Percentiles rank a stretch among this genome's conserved stretches.
These are phyloP conservation scores for Waltergamsia citrina DNA, from an alignment of 2,329 filamentous ascomycete genomes.

Conservation along the genomic window DNA sequence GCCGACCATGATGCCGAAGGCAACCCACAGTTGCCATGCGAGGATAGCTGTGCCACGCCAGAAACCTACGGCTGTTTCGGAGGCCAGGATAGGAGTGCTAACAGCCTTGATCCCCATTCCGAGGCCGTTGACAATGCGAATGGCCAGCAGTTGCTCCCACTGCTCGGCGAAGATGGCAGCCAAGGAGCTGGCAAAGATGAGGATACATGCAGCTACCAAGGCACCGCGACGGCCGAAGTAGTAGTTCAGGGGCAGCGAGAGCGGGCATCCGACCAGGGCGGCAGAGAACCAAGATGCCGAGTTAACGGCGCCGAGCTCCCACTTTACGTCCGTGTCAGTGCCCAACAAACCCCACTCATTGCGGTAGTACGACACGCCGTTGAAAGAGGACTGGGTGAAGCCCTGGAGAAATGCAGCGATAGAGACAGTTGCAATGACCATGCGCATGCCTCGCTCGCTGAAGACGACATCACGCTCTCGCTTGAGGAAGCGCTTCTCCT, in stretches of 20 bases:
- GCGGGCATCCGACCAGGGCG: conserved; percentile 25
- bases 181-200: conserved; percentile 28
- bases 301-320: conserved; percentile 29
- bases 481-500: conserved; percentile 26
- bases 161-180: conserved; percentile 20
- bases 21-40: conserved; percentile 36
- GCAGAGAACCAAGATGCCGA: conserved; percentile 28
- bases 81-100: conserved; percentile 35
- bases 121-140: conserved; percentile 27
- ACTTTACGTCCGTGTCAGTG: conserved; percentile 14
- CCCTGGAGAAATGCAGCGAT: conserved; percentile 31
- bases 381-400: conserved; percentile 33
- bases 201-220: conserved; percentile 24
- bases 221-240: conserved; percentile 28
- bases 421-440: conserved; percentile 31
- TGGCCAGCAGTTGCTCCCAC: conserved; percentile 22
- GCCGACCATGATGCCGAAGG: conserved; percentile 24
- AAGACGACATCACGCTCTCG: conserved; percentile 27
- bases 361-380: conserved; percentile 26
- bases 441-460: conserved; percentile 26
- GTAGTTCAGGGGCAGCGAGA: conserved; percentile 30
- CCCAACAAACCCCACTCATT: conserved; percentile 10
- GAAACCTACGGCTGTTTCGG: conserved; percentile 34
- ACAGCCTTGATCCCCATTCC: conserved; percentile 40
- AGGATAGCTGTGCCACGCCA: conserved; percentile 38